Base-by-base conservation (phyloP, 768 basidiomycete species). In the Auriscalpium orientale region DNA sequence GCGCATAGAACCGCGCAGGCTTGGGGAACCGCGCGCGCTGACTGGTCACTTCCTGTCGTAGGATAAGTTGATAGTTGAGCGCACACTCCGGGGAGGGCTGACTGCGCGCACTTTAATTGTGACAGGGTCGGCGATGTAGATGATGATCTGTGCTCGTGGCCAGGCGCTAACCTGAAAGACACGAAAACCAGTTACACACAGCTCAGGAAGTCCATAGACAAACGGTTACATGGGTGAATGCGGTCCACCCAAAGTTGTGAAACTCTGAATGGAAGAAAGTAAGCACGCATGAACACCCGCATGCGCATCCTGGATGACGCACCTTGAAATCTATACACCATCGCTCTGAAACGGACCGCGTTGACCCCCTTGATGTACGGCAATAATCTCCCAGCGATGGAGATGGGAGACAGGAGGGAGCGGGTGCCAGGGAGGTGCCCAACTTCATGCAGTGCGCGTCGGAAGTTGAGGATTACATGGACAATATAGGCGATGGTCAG, bases 11-110 rank as follows among this genome's bases (percentile, higher is more conserved):
- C 4, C 75, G 59, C 0, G 79, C 62, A 8, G 81, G 78, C 60
- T 86, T 86, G 0, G 81, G 79, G 60, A 84, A 86, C 13, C 77
- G 75, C 11, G 74, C 68, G 12, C 80, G 72, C 22, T 74, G 72
- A 10, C 71, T 68, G 4, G 75, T 72, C 5, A 84, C 69, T 66
- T 82, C 81, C 82, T 83, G 59, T 12, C 22, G 12, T 46, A 8
- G n/a, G 38, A 4, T 13, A 8, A 28, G 18, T 3, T 1, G 6
- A 20, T 3, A 16, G 37, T 22, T 8, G 8, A 6, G 35, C 21
- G 37, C 10, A 13, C 11, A 46, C 34, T n/a, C n/a, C n/a, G n/a
- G n/a, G n/a, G n/a, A n/a, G n/a, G n/a, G n/a, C n/a, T n/a, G n/a
- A 22, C n/a, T 6, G 21, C 22, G 12, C 37, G 12, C 22, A 58